Evolutionary conservation across 768 basidiomycete genomes (phyloP).

Genomic region (Tricholoma hemisulphureum): DNA sequence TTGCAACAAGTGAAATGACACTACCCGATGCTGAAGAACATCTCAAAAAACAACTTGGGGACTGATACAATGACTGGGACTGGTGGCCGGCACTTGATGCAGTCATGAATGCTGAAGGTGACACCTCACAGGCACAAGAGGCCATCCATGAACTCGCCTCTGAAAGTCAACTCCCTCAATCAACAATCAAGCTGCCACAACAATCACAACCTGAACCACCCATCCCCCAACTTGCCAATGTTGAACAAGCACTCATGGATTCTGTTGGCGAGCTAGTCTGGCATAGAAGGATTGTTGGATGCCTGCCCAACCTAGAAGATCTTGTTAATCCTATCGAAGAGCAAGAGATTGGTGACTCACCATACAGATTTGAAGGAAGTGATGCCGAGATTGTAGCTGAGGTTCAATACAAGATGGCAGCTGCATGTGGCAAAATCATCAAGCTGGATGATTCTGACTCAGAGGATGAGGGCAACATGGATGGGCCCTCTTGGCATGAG

Average conservation of each 20-base stretch:
- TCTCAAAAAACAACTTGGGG: conserved; percentile 5
- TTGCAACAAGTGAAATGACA: too few relatives aligned
- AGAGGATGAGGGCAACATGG: too few relatives aligned
- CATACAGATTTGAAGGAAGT: too few relatives aligned
- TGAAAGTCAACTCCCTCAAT: background rate
- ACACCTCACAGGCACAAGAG: conserved; percentile 4
- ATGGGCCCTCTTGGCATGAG: too few relatives aligned
- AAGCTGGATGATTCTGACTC: too few relatives aligned
- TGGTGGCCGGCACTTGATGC: conserved; percentile 10
- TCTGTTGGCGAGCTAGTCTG: too few relatives aligned
- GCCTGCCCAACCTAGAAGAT: background rate
- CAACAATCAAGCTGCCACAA: background rate
- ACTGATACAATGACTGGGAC: conserved; percentile 5
- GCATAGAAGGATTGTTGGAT: conserved; percentile 11
- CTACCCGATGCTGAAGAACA: conserved; percentile 2
- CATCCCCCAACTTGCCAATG: too few relatives aligned
- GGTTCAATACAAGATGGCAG: too few relatives aligned
- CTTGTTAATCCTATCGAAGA: too few relatives aligned
- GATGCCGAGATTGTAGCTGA: too few relatives aligned
- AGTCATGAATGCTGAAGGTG: conserved; percentile 14
- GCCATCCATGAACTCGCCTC: background rate
- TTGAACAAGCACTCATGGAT: conserved; percentile 12
- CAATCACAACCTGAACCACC: background rate
- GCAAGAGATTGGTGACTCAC: too few relatives aligned
- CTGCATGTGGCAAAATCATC: too few relatives aligned